These are phyloP conservation scores for Fomitopsis palustris DNA, from an alignment of 1,284 basidiomycete genomes.

Conservation along the genomic window DNA sequence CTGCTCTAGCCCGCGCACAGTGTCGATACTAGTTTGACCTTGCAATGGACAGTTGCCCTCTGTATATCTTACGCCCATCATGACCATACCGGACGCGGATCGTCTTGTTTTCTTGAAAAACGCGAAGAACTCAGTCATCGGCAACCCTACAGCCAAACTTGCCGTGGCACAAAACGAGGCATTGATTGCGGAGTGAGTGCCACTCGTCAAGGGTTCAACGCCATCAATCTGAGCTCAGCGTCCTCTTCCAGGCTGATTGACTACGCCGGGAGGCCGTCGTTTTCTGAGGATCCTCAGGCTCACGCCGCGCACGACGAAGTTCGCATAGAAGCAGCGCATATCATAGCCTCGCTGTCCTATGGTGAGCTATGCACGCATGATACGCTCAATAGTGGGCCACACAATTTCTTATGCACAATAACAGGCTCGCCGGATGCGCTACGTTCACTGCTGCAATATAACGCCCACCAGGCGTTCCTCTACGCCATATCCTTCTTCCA, in stretches of 20 bases:
- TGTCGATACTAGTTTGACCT: not conserved
- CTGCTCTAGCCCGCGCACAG: not conserved
- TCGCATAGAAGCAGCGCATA: conserved; percentile 68
- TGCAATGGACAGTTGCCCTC: not conserved
- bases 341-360: conserved; percentile 69
- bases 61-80: conserved; percentile 7
- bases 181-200: conserved; percentile 51
- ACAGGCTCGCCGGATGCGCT: conserved; percentile 64
- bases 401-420: no score
- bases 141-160: conserved; percentile 67
- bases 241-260: conserved; percentile 45
- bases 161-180: conserved; percentile 48
- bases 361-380: conserved; percentile 33
- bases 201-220: not conserved
- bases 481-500: conserved; percentile 47
- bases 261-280: conserved; percentile 42
- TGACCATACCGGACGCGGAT: conserved; percentile 39
- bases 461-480: conserved; percentile 54
- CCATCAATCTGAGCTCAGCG: not conserved
- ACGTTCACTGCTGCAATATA: conserved; percentile 47
- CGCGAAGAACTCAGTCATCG: conserved; percentile 71
- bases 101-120: conserved; percentile 50
- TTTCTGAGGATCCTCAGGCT: conserved; percentile 26
- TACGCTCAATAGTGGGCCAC: not conserved
- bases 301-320: conserved; percentile 43